Percentiles rank a stretch among this genome's conserved stretches.
Conservation (phyloP, 2,329 filamentous ascomycete genomes). For the Pseudogymnoascus destructans region DNA sequence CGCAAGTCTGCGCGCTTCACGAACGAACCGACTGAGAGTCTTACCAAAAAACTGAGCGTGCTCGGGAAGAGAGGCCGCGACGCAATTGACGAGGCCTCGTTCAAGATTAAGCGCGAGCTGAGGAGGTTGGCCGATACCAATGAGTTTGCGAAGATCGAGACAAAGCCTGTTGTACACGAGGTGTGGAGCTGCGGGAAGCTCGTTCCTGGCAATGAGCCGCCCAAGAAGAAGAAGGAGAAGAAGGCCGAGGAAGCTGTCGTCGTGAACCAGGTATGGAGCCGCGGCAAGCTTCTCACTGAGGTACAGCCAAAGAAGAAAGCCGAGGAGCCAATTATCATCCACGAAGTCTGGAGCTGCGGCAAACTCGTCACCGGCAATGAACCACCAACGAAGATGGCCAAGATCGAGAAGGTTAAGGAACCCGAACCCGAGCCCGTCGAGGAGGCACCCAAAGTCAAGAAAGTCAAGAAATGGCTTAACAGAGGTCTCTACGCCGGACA, state of each 20-base stretch:
- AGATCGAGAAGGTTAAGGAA: conserved; percentile 22
- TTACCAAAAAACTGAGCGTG: conserved; percentile 36
- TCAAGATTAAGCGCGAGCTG: conserved; percentile 43
- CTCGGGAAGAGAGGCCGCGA: conserved; percentile 50
- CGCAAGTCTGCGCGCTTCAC: conserved; percentile 31
- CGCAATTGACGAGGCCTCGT: conserved; percentile 35
- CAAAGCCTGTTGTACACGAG: conserved; percentile 29
- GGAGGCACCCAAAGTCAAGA: conserved; percentile 35
- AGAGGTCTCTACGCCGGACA: conserved; percentile 86
- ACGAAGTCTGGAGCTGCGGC: conserved; percentile 10
- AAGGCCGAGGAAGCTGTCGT: conserved; percentile 28
- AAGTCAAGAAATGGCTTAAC: conserved; percentile 53
- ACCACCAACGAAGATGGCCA: conserved; percentile 25
- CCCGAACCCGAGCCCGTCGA: conserved; percentile 28
- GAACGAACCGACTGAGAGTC: conserved; percentile 32
- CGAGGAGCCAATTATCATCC: background rate
- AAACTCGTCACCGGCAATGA: conserved; percentile 13
- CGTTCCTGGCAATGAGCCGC: conserved; percentile 12
- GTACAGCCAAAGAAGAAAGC: conserved; percentile 24
- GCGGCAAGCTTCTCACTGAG: conserved; percentile 45
- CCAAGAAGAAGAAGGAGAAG: conserved; percentile 24
- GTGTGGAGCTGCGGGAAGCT: conserved; percentile 11
- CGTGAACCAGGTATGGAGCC: conserved; percentile 48
- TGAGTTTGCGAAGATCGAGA: conserved; percentile 47
- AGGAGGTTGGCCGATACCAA: conserved; percentile 48